Evolutionary conservation across 169 alveolate genomes (phyloP).

Genomic region (Plasmodium knowlesi): DNA sequence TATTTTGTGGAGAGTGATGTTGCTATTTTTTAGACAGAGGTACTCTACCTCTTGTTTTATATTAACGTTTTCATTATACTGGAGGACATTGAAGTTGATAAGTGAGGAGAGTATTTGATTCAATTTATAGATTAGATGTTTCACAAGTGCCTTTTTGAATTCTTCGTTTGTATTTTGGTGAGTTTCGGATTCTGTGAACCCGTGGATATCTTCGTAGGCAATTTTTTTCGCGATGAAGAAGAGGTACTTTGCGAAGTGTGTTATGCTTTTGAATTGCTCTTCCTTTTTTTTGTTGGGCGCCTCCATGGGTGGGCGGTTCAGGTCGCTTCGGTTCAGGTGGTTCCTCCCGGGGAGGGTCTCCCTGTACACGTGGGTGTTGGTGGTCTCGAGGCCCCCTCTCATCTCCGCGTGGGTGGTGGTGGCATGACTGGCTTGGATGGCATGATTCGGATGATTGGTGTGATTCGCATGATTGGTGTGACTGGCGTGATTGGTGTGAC

Average conservation of each 20-base stretch:
- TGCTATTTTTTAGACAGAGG: slow-evolving; percentile 40
- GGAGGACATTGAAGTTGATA: slow-evolving; percentile 35
- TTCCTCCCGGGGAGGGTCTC: background rate
- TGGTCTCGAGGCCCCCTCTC: background rate
- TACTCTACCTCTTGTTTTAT: slow-evolving; percentile 56
- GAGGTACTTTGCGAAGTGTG: slow-evolving; percentile 61
- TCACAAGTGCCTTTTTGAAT: slow-evolving; percentile 22
- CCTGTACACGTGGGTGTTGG: background rate
- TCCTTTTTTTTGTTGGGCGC: slow-evolving; percentile 6
- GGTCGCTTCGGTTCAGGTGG: background rate
- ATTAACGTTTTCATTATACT: slow-evolving; percentile 49
- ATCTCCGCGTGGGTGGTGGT: background rate
- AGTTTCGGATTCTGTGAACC: background rate
- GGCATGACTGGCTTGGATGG: background rate
- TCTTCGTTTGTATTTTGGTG: slow-evolving; percentile 18
- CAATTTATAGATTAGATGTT: slow-evolving; percentile 44
- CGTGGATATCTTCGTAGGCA: background rate
- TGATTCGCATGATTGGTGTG: too few species aligned
- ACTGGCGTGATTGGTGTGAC: background rate
- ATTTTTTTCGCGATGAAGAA: slow-evolving; percentile 70
- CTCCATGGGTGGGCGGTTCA: background rate
- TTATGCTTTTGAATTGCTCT: slow-evolving; percentile 46
- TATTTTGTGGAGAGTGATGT: slow-evolving; percentile 32
- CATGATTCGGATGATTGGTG: too few species aligned
- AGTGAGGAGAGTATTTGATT: slow-evolving; percentile 48